Conservation (phyloP, 768 basidiomycete genomes). For the Ephemerocybe angulata region DNA sequence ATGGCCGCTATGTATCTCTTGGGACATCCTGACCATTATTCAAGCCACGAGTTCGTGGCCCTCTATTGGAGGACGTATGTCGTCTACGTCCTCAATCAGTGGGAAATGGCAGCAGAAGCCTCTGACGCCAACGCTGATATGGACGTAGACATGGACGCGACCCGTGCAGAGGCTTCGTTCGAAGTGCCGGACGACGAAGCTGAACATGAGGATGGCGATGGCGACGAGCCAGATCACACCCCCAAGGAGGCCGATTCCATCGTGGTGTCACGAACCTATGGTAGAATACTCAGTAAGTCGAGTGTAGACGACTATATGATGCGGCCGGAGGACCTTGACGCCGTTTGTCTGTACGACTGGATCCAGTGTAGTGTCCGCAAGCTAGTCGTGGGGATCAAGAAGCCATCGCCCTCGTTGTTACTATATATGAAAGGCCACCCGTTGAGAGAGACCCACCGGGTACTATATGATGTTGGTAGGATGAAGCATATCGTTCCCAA, state of each 20-base stretch:
- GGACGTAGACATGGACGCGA: neutral
- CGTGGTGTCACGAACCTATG: too few species aligned
- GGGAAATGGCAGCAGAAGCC: neutral
- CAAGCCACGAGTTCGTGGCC: slow-evolving; percentile 19
- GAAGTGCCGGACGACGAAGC: too few species aligned
- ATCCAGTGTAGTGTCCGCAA: neutral
- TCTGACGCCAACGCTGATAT: neutral
- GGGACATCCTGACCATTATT: slow-evolving; percentile 28
- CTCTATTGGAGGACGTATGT: slow-evolving; percentile 22
- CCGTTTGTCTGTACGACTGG: neutral
- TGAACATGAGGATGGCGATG: neutral
- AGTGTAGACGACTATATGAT: neutral
- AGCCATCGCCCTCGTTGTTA: neutral
- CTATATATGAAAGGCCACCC: neutral
- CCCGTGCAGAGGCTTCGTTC: neutral
- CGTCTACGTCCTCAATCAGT: neutral
- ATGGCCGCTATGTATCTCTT: slow-evolving; percentile 24
- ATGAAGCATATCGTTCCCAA: neutral
- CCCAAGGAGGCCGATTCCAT: neutral
- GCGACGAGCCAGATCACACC: neutral
- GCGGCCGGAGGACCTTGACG: neutral
- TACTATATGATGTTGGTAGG: neutral
- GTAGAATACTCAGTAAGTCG: too few species aligned
- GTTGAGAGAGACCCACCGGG: neutral
- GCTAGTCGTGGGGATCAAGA: neutral